A percentile compares a stretch with the other conserved stretches of the same genome.
Evolutionary conservation across 345 rosid genomes (phyloP).

Genomic region (Arabidopsis thaliana): DNA sequence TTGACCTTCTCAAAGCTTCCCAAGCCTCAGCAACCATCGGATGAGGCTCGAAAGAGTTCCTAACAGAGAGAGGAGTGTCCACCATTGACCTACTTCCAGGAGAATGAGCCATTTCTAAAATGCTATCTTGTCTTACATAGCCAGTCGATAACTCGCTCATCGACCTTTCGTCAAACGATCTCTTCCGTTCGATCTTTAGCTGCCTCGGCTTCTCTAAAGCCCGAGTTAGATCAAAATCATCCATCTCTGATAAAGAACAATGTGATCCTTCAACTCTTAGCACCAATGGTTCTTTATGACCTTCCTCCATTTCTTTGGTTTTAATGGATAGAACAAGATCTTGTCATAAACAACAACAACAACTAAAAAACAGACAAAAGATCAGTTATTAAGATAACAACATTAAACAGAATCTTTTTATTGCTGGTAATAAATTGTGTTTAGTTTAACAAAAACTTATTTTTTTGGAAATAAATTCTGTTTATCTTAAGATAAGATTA

Average conservation of each 20-base stretch:
- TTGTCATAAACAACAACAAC: neutral
- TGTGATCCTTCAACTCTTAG: slow-evolving; percentile 70
- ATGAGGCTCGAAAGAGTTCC: slow-evolving; percentile 89
- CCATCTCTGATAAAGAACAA: slow-evolving; percentile 74
- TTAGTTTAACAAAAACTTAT: neutral
- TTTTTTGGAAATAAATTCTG: neutral
- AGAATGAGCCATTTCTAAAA: slow-evolving; percentile 59
- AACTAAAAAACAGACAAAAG: neutral
- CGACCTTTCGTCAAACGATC: slow-evolving; percentile 95
- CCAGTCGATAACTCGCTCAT: slow-evolving; percentile 87
- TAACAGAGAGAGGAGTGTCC: slow-evolving; percentile 77
- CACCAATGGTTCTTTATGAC: slow-evolving; percentile 52
- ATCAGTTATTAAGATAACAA: slow-evolving; percentile 26
- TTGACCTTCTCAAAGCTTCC: slow-evolving; percentile 74
- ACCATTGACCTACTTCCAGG: slow-evolving; percentile 80
- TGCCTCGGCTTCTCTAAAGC: slow-evolving; percentile 81
- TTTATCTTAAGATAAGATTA: neutral
- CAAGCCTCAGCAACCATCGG: slow-evolving; percentile 74
- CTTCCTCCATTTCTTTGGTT: slow-evolving; percentile 64
- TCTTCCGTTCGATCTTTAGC: slow-evolving; percentile 85
- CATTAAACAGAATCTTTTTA: neutral
- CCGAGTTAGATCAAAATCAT: slow-evolving; percentile 78
- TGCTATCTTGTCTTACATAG: slow-evolving; percentile 42
- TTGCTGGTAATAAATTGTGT: neutral
- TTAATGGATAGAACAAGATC: slow-evolving; percentile 32